Evolutionary conservation across 148 eudicot genomes (phyloP), one percentile per base, ranked within the genome.

Genomic region (Fallopia convolvulus): DNA sequence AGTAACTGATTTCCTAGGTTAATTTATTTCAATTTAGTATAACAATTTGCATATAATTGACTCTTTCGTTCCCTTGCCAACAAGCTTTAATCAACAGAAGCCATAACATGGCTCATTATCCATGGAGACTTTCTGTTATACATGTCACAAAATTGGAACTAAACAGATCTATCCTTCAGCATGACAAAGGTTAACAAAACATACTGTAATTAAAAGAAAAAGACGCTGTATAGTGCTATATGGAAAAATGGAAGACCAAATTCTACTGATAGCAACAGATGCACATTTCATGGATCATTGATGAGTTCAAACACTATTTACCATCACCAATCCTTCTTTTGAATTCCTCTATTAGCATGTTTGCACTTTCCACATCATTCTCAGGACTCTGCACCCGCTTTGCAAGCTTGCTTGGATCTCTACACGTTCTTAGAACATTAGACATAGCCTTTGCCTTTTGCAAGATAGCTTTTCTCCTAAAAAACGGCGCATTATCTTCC

Each of bases 361-460:
- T 49, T 52, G 63, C 71, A 48, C 75, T 14, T 17, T n/a, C 78
- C 39, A 72, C 77, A 75, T 74, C 74, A 72, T 73, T 80, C 70
- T 80, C 77, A 6, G 72, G 70, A 79, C 76, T 65, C 74, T 85
- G 74, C n/a, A 48, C 47, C 47, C 47, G 70, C 78, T 81, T 86
- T 50, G 61, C 85, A 74, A 77, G 80, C 72, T 84, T 76, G 74
- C 83, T 83, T 6, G 83, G 84, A 74, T 80, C 74, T 15, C 82
- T 86, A 65, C 85, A 79, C 26, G 84, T 80, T 88, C 88, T 89
- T 47, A 89, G 78, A 13, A 76, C 41, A 73, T 88, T 68, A 75
- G 95, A 88, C 85, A 89, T 84, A 14, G 40, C 84, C 83, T 84
- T 83, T 55, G 97, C 93, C 82, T 78, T 93, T 70, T 65, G 81